phyloP scores from a whole-genome alignment of 805 yeast species.

The Ogataea thermomethanolica region DNA sequence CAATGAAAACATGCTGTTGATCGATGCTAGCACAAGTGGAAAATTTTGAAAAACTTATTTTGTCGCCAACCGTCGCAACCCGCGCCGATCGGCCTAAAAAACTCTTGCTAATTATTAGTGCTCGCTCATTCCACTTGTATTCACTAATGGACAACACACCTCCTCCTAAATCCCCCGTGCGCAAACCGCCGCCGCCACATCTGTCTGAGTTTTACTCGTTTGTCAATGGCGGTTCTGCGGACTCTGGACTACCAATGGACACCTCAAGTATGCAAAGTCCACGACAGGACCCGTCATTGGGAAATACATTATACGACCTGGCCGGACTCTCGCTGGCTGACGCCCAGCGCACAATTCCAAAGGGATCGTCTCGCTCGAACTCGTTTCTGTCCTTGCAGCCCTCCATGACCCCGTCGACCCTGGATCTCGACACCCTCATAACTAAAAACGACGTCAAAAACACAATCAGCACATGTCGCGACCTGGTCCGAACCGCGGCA shows the following conservation, averaged over 20 bases:
- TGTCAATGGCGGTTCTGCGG: slow-evolving; percentile 34
- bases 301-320: slow-evolving; percentile 5
- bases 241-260: slow-evolving; percentile 2
- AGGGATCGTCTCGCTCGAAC: slow-evolving; percentile 14
- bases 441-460: slow-evolving; percentile 56
- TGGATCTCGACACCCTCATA: slow-evolving; percentile 58
- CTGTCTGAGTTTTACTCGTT: slow-evolving; percentile 57
- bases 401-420: slow-evolving; percentile 49
- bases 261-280: slow-evolving; percentile 2
- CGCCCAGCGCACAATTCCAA: slow-evolving; percentile 4
- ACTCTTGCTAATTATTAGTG: slow-evolving; percentile 4
- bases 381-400: slow-evolving; percentile 39
- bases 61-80: slow-evolving; percentile 1
- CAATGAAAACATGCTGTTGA: slow-evolving; percentile 2
- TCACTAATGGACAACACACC: slow-evolving; percentile 9
- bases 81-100: slow-evolving; percentile 8
- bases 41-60: slow-evolving; percentile 6
- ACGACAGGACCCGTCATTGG: neutral
- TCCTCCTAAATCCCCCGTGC: slow-evolving; percentile 23
- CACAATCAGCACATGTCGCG: slow-evolving; percentile 47
- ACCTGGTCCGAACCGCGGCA: slow-evolving; percentile 44
- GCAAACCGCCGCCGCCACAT: slow-evolving; percentile 46
- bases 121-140: neutral
- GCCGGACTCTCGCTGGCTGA: slow-evolving; percentile 4
- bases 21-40: neutral